Percentiles rank a stretch among this genome's conserved stretches.
Conservation (phyloP, 306 rosid genomes). For the Sphenostylis stenocarpa region DNA sequence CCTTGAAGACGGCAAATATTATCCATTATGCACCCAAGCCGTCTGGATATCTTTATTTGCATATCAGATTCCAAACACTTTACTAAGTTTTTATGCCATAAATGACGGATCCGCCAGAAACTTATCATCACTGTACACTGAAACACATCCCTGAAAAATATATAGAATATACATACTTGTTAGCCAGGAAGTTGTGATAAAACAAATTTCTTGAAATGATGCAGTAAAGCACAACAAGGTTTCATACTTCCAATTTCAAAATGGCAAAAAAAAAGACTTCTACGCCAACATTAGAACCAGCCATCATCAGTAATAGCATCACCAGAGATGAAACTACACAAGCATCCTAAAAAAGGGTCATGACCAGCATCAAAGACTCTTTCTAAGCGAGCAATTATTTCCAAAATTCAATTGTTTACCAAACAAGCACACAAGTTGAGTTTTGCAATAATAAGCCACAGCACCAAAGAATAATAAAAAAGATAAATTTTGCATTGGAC, state of each 20-base stretch:
- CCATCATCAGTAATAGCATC: constrained; percentile 22
- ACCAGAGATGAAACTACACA: constrained; percentile 23
- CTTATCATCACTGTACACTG: constrained; percentile 76
- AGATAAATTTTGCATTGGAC: constrained; percentile 11
- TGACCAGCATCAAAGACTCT: constrained; percentile 20
- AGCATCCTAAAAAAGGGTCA: constrained; percentile 10
- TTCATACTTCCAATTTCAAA: background rate
- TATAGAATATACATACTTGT: constrained; percentile 30
- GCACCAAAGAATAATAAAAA: background rate
- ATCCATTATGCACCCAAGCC: constrained; percentile 65
- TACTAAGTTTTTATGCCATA: constrained; percentile 79
- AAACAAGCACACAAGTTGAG: background rate
- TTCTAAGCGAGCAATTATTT: background rate
- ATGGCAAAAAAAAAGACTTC: background rate
- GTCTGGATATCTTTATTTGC: constrained; percentile 64
- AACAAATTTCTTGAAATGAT: background rate
- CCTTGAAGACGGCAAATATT: constrained; percentile 57
- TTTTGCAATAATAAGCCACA: constrained; percentile 7
- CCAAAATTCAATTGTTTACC: background rate
- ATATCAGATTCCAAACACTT: constrained; percentile 53
- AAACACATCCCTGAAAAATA: constrained; percentile 78
- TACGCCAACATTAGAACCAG: background rate
- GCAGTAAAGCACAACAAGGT: constrained; percentile 16
- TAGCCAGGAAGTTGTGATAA: constrained; percentile 6
- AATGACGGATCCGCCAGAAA: constrained; percentile 84